Conservation (phyloP, 1,139 yeast species). For the Wickerhamomyces sp. region DNA sequence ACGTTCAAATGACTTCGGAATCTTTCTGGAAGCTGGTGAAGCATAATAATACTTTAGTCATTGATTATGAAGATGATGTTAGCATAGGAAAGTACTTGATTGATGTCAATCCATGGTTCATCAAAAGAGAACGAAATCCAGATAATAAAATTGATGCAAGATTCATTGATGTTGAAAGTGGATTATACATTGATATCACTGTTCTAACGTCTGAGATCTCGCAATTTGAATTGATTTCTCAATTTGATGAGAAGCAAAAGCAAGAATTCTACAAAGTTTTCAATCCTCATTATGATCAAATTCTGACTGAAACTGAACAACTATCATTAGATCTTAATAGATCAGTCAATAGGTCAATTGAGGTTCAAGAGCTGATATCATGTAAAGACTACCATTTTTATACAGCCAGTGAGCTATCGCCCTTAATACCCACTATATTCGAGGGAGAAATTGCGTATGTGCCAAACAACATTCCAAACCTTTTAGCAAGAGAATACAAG, state of each 20-base stretch:
- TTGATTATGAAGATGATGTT: conserved; percentile 39
- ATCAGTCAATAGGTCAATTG: conserved; percentile 36
- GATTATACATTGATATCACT: conserved; percentile 57
- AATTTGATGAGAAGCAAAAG: conserved; percentile 21
- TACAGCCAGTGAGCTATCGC: conserved; percentile 38
- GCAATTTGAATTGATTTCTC: conserved; percentile 14
- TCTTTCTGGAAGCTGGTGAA: conserved; percentile 33
- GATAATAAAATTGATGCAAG: conserved; percentile 55
- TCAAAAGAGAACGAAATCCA: conserved; percentile 34
- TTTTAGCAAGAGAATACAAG: conserved; percentile 40
- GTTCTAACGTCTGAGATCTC: conserved; percentile 26
- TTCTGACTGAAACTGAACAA: conserved; percentile 36
- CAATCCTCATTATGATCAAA: conserved; percentile 33
- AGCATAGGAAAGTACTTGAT: conserved; percentile 43
- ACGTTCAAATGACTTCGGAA: conserved; percentile 46
- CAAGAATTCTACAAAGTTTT: conserved; percentile 30
- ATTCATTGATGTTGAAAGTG: conserved; percentile 49
- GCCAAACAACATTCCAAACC: conserved; percentile 33
- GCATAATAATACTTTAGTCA: conserved; percentile 45
- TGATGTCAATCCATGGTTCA: conserved; percentile 42
- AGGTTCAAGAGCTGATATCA: conserved; percentile 28
- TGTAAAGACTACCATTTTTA: conserved; percentile 51
- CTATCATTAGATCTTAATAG: conserved; percentile 66
- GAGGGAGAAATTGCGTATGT: conserved; percentile 46
- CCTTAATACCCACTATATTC: conserved; percentile 40